Evolutionary conservation across 306 rosid species (phyloP).

Genomic region (Lathyrus aphaca): DNA sequence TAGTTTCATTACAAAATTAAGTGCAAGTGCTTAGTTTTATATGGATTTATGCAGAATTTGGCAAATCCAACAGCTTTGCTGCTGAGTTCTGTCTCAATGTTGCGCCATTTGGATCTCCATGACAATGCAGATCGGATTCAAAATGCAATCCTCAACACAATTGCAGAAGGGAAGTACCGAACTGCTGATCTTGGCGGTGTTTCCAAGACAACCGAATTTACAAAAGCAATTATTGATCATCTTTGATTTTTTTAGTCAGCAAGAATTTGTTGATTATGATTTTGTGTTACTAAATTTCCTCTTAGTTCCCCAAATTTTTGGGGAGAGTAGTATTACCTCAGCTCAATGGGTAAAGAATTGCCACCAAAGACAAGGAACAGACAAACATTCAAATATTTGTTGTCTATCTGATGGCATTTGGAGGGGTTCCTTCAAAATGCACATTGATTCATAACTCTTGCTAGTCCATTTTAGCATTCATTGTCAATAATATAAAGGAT

Average conservation of each 20-base stretch:
- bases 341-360: slow-evolving; percentile 41
- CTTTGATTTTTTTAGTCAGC: slow-evolving; percentile 58
- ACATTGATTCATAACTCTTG: slow-evolving; percentile 34
- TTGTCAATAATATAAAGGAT: slow-evolving; percentile 46
- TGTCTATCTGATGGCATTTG: slow-evolving; percentile 24
- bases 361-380: slow-evolving; percentile 40
- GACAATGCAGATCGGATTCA: slow-evolving; percentile 85
- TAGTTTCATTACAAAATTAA: not conserved
- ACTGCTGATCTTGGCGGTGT: slow-evolving; percentile 95
- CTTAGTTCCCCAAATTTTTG: slow-evolving; percentile 37
- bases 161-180: slow-evolving; percentile 87
- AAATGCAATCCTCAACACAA: slow-evolving; percentile 77
- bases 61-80: slow-evolving; percentile 97
- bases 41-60: slow-evolving; percentile 64
- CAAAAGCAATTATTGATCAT: slow-evolving; percentile 78
- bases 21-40: slow-evolving; percentile 13
- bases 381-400: slow-evolving; percentile 33
- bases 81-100: slow-evolving; percentile 83
- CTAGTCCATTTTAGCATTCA: slow-evolving; percentile 38
- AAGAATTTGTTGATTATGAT: slow-evolving; percentile 42
- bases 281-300: slow-evolving; percentile 40
- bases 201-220: slow-evolving; percentile 77
- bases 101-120: slow-evolving; percentile 79
- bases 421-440: slow-evolving; percentile 23
- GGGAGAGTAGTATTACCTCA: slow-evolving; percentile 52